Conservation (phyloP, 192 early-diverging fungal genomes). For the Glomus cerebriforme region DNA sequence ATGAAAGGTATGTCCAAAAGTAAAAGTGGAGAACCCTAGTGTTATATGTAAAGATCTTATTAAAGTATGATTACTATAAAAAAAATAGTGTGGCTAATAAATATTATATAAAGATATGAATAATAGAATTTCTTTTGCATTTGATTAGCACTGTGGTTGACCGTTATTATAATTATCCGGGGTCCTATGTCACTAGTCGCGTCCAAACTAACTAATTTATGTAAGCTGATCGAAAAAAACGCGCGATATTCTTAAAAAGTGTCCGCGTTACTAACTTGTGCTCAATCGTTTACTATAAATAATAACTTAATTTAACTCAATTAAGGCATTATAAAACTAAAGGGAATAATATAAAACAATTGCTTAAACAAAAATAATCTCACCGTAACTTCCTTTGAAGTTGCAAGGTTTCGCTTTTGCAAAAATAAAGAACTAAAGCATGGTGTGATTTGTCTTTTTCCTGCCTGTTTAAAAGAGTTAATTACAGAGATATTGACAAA, state of each 20-base stretch:
- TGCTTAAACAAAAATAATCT: not conserved
- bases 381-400: not conserved
- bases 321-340: too few species aligned
- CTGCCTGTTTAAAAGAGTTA: not conserved
- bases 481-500: not conserved
- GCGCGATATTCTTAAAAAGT: not conserved
- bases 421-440: constrained; percentile 25
- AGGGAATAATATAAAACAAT: too few species aligned
- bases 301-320: not conserved
- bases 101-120: too few species aligned
- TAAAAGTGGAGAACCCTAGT: too few species aligned
- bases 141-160: too few species aligned
- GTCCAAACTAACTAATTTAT: not conserved
- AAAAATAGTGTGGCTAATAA: too few species aligned
- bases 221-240: not conserved
- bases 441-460: not conserved
- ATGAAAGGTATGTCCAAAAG: too few species aligned
- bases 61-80: too few species aligned
- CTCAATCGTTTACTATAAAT: not conserved
- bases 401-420: not conserved
- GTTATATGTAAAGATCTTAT: too few species aligned
- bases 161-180: too few species aligned
- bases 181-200: not conserved
- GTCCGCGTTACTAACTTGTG: not conserved
- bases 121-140: too few species aligned